Evolutionary conservation across 2,329 filamentous ascomycete species (phyloP), one percentile per base, ranked within the genome.

Genomic region (Penicillium digitatum): DNA sequence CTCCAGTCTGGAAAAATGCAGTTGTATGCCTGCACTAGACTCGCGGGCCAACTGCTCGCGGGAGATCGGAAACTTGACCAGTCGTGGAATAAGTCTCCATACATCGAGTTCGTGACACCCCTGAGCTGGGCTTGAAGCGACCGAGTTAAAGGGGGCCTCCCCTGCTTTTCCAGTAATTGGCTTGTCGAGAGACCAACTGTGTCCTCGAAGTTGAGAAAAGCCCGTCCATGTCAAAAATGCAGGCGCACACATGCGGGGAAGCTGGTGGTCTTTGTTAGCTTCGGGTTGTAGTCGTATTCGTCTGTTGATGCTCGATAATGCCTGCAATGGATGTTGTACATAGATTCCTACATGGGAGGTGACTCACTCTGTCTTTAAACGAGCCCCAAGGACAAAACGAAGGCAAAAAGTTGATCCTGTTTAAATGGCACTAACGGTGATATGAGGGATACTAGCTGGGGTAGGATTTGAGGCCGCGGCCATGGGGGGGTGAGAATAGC

Each of bases 151-250:
- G 46, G 27, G 18, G 65, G 63, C 7, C 57, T 54, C 9, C 45
- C 46, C 20, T 67, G 62, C n/a, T 62, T 62, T 45, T 55, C 16
- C 3, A 66, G 63, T 6, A 66, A 34, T 11, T 59, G 2, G 39
- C 65, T 64, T 1, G 40, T 59, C n/a, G 56, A 59, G 14, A 44
- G 40, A 26, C 63, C 65, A 29, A 69, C 65, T 29, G 68, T 68
- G 56, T 71, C 69, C 58, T 72, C 70, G 31, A 69, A 65, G 48
- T 71, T 69, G 55, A 71, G 45, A 72, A 67, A 7, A 69, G 63
- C 3, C 70, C 69, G 45, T 72, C 70, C 55, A 72, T 59, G 57
- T 72, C 69, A 40, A 72, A 72, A 44, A 72, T 71, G 56, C 66
- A 71, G 43, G 69, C 69, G 22, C 69, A 65, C 27, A 70, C 57